Evolutionary conservation across 768 basidiomycete species (phyloP), one percentile per base, ranked within the genome.

Genomic region (Termitomyces titanicus): DNA sequence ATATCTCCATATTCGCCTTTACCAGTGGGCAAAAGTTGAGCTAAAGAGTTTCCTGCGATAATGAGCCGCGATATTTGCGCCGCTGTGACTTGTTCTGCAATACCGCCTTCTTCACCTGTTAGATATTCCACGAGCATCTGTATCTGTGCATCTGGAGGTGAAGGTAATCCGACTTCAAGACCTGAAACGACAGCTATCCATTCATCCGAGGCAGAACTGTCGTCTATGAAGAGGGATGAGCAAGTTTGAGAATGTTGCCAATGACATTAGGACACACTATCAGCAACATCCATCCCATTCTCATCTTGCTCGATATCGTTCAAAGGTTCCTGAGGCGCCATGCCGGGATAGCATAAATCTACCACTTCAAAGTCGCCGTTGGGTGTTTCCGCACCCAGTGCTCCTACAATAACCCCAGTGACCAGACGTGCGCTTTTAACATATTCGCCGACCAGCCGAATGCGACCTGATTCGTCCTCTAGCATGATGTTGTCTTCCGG

Each of bases 391-490:
- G 90, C 86, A 9, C 97, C 97, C 18, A 99, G 79, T 0, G 83
- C 93, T 22, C 89, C 93, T 53, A 94, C 78, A 62, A 98, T 92
- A 24, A 98, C 84, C 1, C 97, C 96, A 9, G 96, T 98, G 5
- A 98, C 92, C 17, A 97, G 73, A 44, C 74, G 73, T 9, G 82
- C 81, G 15, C 77, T 76, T 27, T 75, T 70, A 38, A 98, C 71
- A 33, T 73, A 74, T 5, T 86, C 81, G 5, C 97, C 97, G 0
- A 95, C 90, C 15, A 99, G 82, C 44, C 81, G 80, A 38, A 99
- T 89, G 31, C 97, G 84, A 0, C 97, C 97, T 2, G 89, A 92
- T 71, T 98, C 97, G 67, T 99, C 97, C 71, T 99, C 97, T 0
- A 99, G 77, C 84, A 92, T 92, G 27, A 95, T 71, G 55, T 74